phyloP scores from a whole-genome alignment of 2,329 filamentous ascomycete genomes.

The Aspergillus sclerotialis region DNA sequence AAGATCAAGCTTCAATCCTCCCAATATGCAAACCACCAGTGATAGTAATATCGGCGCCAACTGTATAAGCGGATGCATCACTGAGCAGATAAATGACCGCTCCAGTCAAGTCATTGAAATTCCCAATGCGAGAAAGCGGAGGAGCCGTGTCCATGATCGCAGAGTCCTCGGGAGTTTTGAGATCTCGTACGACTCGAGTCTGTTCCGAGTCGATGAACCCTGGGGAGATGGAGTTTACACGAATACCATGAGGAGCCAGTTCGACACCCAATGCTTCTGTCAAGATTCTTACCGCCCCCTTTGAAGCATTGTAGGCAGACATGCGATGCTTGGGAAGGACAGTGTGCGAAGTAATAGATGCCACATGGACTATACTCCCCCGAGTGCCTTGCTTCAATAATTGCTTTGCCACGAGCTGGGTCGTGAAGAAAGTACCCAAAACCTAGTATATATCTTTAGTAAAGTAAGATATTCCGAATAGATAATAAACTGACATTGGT shows the following conservation, averaged over 20 bases:
- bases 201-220: constrained; percentile 11
- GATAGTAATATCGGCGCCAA: constrained; percentile 39
- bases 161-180: no score
- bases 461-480: not conserved
- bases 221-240: constrained; percentile 35
- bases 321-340: constrained; percentile 31
- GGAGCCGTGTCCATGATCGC: constrained; percentile 1
- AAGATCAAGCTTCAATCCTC: no score
- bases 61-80: constrained; percentile 39
- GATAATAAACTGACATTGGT: constrained; percentile 28
- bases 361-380: constrained; percentile 36
- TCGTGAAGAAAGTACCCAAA: constrained; percentile 37
- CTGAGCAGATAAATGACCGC: constrained; percentile 39
- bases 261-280: constrained; percentile 34
- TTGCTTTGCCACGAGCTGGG: constrained; percentile 33
- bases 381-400: constrained; percentile 33
- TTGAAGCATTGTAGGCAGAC: constrained; percentile 40
- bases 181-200: constrained; percentile 21
- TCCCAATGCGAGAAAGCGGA: constrained; percentile 26
- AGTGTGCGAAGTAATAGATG: constrained; percentile 33
- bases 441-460: constrained; percentile 20
- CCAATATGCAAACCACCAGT: constrained; percentile 40
- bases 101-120: constrained; percentile 37
- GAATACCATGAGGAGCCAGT: constrained; percentile 29
- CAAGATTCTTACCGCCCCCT: constrained; percentile 37